phyloP scores from a whole-genome alignment of 768 basidiomycete species.

The Trametes gibbosa region DNA sequence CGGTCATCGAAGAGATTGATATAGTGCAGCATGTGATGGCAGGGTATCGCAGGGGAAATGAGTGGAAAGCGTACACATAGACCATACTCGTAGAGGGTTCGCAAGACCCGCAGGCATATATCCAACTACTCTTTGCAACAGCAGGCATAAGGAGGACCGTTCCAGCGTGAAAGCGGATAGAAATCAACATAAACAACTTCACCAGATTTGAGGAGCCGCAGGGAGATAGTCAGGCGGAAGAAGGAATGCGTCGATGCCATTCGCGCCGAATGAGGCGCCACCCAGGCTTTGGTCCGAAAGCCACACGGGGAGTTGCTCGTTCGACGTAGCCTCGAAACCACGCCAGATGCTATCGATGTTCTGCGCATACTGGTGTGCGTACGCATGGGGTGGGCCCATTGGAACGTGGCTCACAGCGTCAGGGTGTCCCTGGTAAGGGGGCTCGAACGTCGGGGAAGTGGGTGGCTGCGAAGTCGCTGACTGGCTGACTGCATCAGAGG shows the following conservation, averaged over 20 bases:
- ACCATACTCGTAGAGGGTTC: constrained; percentile 9
- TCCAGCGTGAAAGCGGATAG: not conserved
- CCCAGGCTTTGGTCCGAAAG: constrained; percentile 82
- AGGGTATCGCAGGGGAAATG: constrained; percentile 6
- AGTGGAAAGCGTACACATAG: constrained; percentile 3
- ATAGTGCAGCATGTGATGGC: constrained; percentile 8
- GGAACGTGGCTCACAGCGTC: constrained; percentile 34
- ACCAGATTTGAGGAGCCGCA: constrained; percentile 75
- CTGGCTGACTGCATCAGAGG: constrained; percentile 35
- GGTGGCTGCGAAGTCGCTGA: constrained; percentile 32
- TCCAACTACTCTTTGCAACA: constrained; percentile 11
- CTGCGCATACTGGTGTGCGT: constrained; percentile 25
- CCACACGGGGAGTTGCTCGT: constrained; percentile 81
- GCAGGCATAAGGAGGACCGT: not conserved
- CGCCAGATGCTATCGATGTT: constrained; percentile 71
- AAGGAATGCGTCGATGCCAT: constrained; percentile 84
- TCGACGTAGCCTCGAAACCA: constrained; percentile 67
- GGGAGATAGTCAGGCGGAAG: constrained; percentile 74
- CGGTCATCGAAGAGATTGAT: constrained; percentile 3
- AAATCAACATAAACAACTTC: not conserved
- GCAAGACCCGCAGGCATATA: not conserved
- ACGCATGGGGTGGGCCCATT: constrained; percentile 28
- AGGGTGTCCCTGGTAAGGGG: constrained; percentile 34
- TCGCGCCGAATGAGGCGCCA: constrained; percentile 70
- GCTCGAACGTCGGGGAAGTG: constrained; percentile 58